Evolutionary conservation across 208 protist genomes (phyloP), one percentile per base, ranked within the genome.

Genomic region (Crithidia thermophila): DNA sequence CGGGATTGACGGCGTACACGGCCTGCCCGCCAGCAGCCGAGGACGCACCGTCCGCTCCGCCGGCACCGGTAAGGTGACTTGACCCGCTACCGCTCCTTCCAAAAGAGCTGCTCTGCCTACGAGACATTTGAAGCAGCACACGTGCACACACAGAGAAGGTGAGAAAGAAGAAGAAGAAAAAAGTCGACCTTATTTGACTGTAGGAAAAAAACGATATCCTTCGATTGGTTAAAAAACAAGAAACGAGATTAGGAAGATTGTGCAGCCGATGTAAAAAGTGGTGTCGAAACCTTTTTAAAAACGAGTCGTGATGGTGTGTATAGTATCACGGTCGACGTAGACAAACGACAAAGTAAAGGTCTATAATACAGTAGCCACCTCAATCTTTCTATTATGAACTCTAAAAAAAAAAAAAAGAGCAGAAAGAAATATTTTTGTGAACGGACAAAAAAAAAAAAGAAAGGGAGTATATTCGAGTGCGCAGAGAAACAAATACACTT

Each of bases 1-100:
- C 74, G 3, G 88, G 81, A 60, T 91, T 96, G 5, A 94, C 85
- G 51, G 84, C 91, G 69, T 91, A 96, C 16, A 83, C 77, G 21
- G 91, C 77, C 52, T 82, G 81, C 30, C 79, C 63, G 18, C 59
- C 69, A 13, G 68, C 71, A 21, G 45, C 58, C 9, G 39, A 57
- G 1, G 58, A 52, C 31, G 51, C 67, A 30, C 66, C 59, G 18
- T 74, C 67, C 2, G 50, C 67, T 20, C 74, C 46, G 20, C 36
- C 51, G 31, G 55, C 28, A 8, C n/a, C 20, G 25, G 27, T 53
- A 30, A 72, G 52, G 51, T 78, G 56, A 28, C 43, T 64, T 4
- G 51, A 59, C 21, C 63, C 65, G 52, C 69, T 75, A 5, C 45
- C 61, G 31, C 69, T 69, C n/a, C 69, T 60, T 2, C 61, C 61